Evolutionary conservation across 495 filamentous ascomycete species (phyloP).

Genomic region (Aspergillus olivimuriae): DNA sequence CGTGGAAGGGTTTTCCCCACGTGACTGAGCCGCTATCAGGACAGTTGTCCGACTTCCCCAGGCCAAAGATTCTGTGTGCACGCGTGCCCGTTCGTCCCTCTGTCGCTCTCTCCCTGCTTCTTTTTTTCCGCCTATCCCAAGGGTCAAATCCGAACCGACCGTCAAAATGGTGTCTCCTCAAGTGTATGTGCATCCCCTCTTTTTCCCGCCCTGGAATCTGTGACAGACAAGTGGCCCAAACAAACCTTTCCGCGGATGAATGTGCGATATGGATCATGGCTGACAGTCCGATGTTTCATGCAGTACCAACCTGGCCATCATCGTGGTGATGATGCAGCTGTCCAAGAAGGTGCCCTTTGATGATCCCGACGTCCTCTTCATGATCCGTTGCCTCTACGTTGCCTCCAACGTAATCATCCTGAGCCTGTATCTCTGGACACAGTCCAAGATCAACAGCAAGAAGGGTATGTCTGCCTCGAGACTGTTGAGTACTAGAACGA

Average conservation of each 20-base stretch:
- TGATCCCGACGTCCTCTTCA: constrained; percentile 75
- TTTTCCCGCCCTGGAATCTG: not conserved
- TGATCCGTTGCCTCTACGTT: constrained; percentile 76
- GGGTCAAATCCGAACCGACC: not conserved
- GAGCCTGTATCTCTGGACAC: constrained; percentile 74
- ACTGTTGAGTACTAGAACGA: too few relatives aligned
- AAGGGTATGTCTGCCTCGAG: constrained; percentile 58
- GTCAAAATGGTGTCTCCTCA: constrained; percentile 45
- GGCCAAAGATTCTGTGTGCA: constrained; percentile 21
- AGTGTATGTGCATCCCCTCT: constrained; percentile 26
- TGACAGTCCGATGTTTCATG: constrained; percentile 7
- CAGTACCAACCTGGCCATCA: constrained; percentile 90
- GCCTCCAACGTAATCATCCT: constrained; percentile 85
- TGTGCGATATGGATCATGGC: constrained; percentile 1
- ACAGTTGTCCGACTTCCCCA: constrained; percentile 24
- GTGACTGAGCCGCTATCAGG: constrained; percentile 16
- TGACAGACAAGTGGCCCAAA: too few relatives aligned
- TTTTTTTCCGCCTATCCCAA: constrained; percentile 3
- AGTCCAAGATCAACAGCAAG: constrained; percentile 80
- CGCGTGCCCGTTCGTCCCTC: constrained; percentile 18
- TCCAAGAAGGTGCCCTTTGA: constrained; percentile 96
- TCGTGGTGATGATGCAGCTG: constrained; percentile 96
- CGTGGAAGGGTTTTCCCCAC: constrained; percentile 7
- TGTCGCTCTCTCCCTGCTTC: too few relatives aligned
- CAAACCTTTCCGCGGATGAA: not conserved